Evolutionary conservation across 2,329 filamentous ascomycete genomes (phyloP).

Genomic region (Phyllosticta citrichinensis): DNA sequence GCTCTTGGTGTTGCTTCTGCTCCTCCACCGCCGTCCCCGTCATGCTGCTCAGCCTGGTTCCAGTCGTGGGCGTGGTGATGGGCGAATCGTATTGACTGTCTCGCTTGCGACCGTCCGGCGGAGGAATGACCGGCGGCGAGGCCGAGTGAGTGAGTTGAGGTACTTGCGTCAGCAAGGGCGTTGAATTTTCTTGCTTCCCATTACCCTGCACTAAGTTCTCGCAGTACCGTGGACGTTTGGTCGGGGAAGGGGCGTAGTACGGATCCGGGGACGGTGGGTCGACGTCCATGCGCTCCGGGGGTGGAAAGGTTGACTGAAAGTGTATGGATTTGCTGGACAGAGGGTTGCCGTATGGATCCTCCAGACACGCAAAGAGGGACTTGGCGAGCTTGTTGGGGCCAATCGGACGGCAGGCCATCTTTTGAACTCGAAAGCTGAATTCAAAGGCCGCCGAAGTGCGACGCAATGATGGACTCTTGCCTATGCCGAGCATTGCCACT

Average conservation of each 20-base stretch:
- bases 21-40: slow-evolving; percentile 13
- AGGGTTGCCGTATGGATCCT: neutral
- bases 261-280: slow-evolving; percentile 1
- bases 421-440: slow-evolving; percentile 23
- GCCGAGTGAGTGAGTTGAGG: neutral
- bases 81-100: neutral
- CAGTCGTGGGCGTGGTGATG: slow-evolving; percentile 3
- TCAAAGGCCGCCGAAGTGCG: neutral
- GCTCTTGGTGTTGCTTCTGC: neutral
- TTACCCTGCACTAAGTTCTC: neutral
- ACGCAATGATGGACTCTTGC: neutral
- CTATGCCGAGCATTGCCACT: neutral
- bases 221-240: slow-evolving; percentile 1
- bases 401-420: slow-evolving; percentile 20
- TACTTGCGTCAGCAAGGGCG: neutral
- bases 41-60: slow-evolving; percentile 14
- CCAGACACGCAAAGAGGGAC: slow-evolving; percentile 15
- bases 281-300: slow-evolving; percentile 2
- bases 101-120: neutral
- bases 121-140: neutral
- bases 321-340: neutral
- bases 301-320: neutral
- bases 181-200: neutral
- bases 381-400: slow-evolving; percentile 30
- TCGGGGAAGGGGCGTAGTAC: slow-evolving; percentile 1